Conservation (phyloP, 805 yeast genomes). For the Torulaspora gathmanii region DNA sequence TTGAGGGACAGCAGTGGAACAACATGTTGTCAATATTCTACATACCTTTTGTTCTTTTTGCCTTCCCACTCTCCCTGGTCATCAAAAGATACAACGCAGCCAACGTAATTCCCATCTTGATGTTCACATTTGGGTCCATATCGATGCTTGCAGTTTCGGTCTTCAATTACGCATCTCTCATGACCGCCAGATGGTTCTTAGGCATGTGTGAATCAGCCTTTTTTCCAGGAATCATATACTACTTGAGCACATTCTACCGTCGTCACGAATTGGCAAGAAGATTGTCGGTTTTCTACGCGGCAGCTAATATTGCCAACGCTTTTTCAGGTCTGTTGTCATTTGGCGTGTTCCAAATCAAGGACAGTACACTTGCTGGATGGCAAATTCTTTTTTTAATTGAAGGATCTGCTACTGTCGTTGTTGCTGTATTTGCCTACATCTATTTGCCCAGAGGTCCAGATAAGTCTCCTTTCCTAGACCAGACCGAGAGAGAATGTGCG, state of each 20-base stretch:
- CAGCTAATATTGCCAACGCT: conserved; percentile 31
- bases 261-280: conserved; percentile 38
- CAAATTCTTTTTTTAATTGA: too few relatives aligned
- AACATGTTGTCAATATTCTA: conserved; percentile 39
- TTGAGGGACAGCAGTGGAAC: conserved; percentile 43
- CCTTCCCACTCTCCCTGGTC: too few relatives aligned
- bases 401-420: conserved; percentile 39
- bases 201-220: conserved; percentile 43
- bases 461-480: conserved; percentile 41
- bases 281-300: conserved; percentile 37
- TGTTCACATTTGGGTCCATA: conserved; percentile 44
- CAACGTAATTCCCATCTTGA: conserved; percentile 41
- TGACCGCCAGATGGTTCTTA: conserved; percentile 44
- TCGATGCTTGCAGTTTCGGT: conserved; percentile 39
- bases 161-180: conserved; percentile 36
- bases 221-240: conserved; percentile 33
- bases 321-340: conserved; percentile 24
- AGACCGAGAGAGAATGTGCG: conserved; percentile 37
- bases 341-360: too few relatives aligned
- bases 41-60: conserved; percentile 1
- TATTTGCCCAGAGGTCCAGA: conserved; percentile 41
- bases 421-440: conserved; percentile 35
- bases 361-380: too few relatives aligned
- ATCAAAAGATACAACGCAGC: too few relatives aligned
- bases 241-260: conserved; percentile 35